A percentile compares a stretch with the other conserved stretches of the same genome.
Conservation (phyloP, 2,329 filamentous ascomycete genomes). For the Colletotrichum graminicola region DNA sequence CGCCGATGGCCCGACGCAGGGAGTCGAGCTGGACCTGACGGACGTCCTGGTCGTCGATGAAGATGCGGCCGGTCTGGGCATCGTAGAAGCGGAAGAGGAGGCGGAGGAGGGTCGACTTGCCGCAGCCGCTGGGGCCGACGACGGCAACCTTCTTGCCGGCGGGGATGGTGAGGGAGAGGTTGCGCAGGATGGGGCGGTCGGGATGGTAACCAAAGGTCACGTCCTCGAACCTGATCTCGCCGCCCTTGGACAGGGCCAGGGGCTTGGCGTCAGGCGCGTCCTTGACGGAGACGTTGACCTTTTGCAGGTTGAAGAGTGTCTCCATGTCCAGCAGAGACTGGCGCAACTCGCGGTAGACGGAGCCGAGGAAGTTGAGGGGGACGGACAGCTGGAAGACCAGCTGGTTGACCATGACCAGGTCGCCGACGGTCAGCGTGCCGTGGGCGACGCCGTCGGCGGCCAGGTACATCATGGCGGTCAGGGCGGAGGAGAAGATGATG, state of each 20-base stretch:
- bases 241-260: slow-evolving; percentile 79
- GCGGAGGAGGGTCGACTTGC: slow-evolving; percentile 92
- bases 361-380: slow-evolving; percentile 97
- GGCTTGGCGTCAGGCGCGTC: slow-evolving; percentile 81
- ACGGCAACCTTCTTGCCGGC: slow-evolving; percentile 96
- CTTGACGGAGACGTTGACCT: slow-evolving; percentile 89
- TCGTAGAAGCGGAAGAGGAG: slow-evolving; percentile 97
- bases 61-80: slow-evolving; percentile 83
- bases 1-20: slow-evolving; percentile 86
- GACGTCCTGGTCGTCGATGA: slow-evolving; percentile 94
- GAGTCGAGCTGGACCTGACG: slow-evolving; percentile 85
- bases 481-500: slow-evolving; percentile 92
- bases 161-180: slow-evolving; percentile 89
- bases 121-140: slow-evolving; percentile 94
- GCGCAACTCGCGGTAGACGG: slow-evolving; percentile 93
- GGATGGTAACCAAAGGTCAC: slow-evolving; percentile 93
- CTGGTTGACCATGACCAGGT: slow-evolving; percentile 99
- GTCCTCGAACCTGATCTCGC: slow-evolving; percentile 94
- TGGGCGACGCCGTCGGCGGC: slow-evolving; percentile 89
- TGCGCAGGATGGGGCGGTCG: slow-evolving; percentile 87
- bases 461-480: slow-evolving; percentile 98
- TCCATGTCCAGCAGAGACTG: slow-evolving; percentile 99
- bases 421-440: slow-evolving; percentile 88
- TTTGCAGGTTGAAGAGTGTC: slow-evolving; percentile 96
- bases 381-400: slow-evolving; percentile 98